phyloP scores from a whole-genome alignment of 176 grass and related monocot species.

The Chrysopogon serrulatus region DNA sequence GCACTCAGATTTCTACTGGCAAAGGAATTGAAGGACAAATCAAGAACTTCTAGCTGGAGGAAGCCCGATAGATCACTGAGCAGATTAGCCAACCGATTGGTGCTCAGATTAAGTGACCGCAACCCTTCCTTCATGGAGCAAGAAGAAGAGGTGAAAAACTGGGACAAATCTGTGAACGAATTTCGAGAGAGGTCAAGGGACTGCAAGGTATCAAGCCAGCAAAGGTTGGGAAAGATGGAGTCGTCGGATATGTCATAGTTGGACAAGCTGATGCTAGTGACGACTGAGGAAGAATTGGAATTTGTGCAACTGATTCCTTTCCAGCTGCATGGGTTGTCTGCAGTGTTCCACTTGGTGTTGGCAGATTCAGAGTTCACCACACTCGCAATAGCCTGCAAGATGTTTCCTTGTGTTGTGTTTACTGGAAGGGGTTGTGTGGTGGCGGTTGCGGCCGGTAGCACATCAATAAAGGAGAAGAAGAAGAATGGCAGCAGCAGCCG shows the following conservation, averaged over 20 bases:
- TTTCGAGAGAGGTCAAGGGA: constrained; percentile 44
- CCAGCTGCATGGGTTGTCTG: background rate
- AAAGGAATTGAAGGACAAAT: too few relatives aligned
- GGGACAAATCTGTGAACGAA: background rate
- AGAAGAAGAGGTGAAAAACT: too few relatives aligned
- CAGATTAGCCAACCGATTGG: too few relatives aligned
- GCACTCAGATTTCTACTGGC: too few relatives aligned
- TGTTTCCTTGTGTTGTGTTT: background rate
- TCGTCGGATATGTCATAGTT: background rate
- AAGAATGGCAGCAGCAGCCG: background rate
- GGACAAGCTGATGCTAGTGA: constrained; percentile 23
- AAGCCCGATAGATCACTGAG: too few relatives aligned
- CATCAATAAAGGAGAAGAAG: background rate
- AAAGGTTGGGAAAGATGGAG: constrained; percentile 25
- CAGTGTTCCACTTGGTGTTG: background rate
- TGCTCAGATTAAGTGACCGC: too few relatives aligned
- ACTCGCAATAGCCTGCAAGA: background rate
- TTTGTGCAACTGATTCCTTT: background rate
- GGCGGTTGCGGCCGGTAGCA: background rate
- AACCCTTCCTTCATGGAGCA: too few relatives aligned
- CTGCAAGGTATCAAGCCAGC: constrained; percentile 20
- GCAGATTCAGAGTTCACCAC: background rate
- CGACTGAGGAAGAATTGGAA: background rate
- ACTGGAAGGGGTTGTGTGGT: background rate
- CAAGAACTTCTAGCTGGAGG: too few relatives aligned